Evolutionary conservation across 352 stramenopile species (phyloP), one percentile per base, ranked within the genome.

Genomic region (Globisporangium polare): DNA sequence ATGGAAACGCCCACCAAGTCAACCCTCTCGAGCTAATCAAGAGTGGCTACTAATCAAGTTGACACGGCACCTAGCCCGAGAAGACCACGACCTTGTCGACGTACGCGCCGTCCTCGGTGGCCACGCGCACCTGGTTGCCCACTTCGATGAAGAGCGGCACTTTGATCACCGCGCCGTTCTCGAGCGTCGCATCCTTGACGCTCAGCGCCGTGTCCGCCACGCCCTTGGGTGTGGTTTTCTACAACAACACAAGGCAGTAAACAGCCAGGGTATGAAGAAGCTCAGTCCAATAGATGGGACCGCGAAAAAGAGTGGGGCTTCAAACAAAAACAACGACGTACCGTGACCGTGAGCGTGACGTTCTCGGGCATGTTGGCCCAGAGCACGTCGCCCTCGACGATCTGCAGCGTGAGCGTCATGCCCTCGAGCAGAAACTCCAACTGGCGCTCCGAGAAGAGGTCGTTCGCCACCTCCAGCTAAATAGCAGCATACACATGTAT

Each of bases 291-390:
- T 35, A 53, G 24, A 20, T 13, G 20, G 20, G n/a, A 29, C 24
- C 15, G 13, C 35, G 41, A 20, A 46, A 46, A 20, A 46, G 9
- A 45, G 18, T 29, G n/a, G 20, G 13, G 31, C 17, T 53, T 26
- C 12, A 9, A 10, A n/a, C 5, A 33, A 7, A 33, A 33, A 33
- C 5, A 33, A 33, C 7, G 26, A 72, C 67, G 54, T 61, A 89
- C 80, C 60, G 76, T 82, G 41, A 95, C 86, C 24, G 77, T 53
- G 46, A 93, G 81, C 60, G 76, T 87, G 41, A 95, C 76, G 72
- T 87, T 61, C 59, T 93, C 86, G 26, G 86, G 86, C 82, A 95
- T 92, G 65, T 90, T 93, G 63, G 84, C 83, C 86, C 86, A 95
- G 29, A 95, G 60, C 53, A 92, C 82, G 39, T 92, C 80, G 31